These are phyloP conservation scores for Botrytis paeoniae DNA, from an alignment of 2,329 filamentous ascomycete genomes.

Conservation along the genomic window DNA sequence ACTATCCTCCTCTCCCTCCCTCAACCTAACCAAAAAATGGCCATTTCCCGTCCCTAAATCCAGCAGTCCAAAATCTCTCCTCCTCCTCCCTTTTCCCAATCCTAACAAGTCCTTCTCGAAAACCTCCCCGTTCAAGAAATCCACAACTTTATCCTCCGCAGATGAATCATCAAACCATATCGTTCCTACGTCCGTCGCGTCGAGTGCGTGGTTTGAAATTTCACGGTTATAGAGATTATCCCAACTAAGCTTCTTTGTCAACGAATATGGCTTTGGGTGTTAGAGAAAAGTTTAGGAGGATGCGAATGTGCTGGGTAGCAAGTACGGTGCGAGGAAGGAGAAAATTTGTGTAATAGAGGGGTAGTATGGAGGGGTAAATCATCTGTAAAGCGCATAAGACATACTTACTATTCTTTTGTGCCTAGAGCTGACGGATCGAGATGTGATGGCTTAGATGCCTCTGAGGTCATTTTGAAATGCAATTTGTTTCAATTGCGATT, in stretches of 20 bases:
- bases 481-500: neutral
- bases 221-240: conserved; percentile 70
- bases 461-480: conserved; percentile 24
- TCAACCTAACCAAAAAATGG: conserved; percentile 78
- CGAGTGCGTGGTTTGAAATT: conserved; percentile 65
- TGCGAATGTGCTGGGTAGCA: too few relatives aligned
- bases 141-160: conserved; percentile 76
- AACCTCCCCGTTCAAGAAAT: conserved; percentile 46
- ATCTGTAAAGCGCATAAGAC: neutral
- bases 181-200: conserved; percentile 78
- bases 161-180: conserved; percentile 95
- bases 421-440: conserved; percentile 75
- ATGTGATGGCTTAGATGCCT: conserved; percentile 51
- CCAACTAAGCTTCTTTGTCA: conserved; percentile 54
- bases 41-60: conserved; percentile 96
- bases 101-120: conserved; percentile 23
- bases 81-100: conserved; percentile 20
- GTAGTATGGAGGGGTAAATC: conserved; percentile 27
- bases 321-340: neutral
- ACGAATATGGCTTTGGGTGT: neutral
- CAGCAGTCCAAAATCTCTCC: conserved; percentile 57
- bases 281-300: neutral
- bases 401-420: conserved; percentile 79
- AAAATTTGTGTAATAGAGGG: neutral
- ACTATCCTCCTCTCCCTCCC: conserved; percentile 45